Conservation (phyloP, 2,329 filamentous ascomycete species). For the Diaporthe longicolla region DNA sequence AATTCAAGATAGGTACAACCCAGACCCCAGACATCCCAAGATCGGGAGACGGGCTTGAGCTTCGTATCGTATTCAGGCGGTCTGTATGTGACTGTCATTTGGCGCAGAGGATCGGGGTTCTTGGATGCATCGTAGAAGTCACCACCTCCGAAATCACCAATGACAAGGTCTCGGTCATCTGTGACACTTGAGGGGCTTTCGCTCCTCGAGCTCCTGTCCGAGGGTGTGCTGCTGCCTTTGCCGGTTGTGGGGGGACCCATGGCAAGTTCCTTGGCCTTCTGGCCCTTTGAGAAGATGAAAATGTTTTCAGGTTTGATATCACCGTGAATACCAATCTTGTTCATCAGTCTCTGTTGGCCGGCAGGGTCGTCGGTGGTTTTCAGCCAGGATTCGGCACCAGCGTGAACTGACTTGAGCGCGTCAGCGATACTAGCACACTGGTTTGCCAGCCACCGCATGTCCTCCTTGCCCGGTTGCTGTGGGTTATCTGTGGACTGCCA, state of each 20-base stretch:
- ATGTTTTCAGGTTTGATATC: conserved; percentile 45
- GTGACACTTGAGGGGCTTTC: conserved; percentile 36
- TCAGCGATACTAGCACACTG: conserved; percentile 42
- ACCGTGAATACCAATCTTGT: conserved; percentile 43
- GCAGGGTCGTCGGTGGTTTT: conserved; percentile 34
- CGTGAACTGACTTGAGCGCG: conserved; percentile 42
- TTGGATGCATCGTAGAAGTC: conserved; percentile 42
- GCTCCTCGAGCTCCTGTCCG: conserved; percentile 34
- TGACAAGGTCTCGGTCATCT: conserved; percentile 37
- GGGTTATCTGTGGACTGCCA: conserved; percentile 42
- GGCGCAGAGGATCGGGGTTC: conserved; percentile 41
- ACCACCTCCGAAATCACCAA: conserved; percentile 44
- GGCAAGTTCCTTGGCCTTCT: conserved; percentile 36
- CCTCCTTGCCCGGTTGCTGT: conserved; percentile 40
- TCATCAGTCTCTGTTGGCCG: conserved; percentile 41
- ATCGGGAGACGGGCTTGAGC: conserved; percentile 43
- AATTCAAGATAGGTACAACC: conserved; percentile 47
- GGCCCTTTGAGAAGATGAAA: conserved; percentile 42
- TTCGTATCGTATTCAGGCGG: conserved; percentile 43
- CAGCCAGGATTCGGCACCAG: conserved; percentile 43
- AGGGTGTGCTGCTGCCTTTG: conserved; percentile 21
- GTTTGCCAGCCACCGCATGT: conserved; percentile 42
- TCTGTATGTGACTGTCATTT: conserved; percentile 42
- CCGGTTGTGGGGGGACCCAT: conserved; percentile 40
- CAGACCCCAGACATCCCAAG: conserved; percentile 47